Evolutionary conservation across 345 rosid genomes (phyloP).

Genomic region (Syzygium grande): DNA sequence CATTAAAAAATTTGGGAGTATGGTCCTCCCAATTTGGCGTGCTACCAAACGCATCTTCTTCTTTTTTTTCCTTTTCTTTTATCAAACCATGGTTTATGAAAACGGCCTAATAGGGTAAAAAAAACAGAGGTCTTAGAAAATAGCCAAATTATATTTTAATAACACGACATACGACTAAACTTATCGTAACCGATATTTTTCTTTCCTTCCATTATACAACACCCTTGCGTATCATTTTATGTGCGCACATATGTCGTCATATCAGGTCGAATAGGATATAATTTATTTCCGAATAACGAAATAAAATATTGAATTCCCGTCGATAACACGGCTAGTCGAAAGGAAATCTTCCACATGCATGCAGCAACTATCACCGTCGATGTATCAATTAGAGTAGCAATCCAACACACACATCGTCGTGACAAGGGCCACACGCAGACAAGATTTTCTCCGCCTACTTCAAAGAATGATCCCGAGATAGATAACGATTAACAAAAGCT

Average conservation of each 20-base stretch:
- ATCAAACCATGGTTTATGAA: not conserved
- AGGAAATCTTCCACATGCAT: not conserved
- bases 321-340: not conserved
- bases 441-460: not conserved
- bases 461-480: not conserved
- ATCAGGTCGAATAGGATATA: fast-evolving
- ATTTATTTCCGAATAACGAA: not conserved
- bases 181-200: not conserved
- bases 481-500: not conserved
- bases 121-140: not conserved
- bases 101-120: not conserved
- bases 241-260: not conserved
- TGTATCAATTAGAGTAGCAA: not conserved
- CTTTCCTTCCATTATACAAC: not conserved
- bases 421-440: not conserved
- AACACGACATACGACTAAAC: not conserved
- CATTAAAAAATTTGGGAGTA: not conserved
- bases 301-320: not conserved
- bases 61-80: no score
- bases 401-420: not conserved
- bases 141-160: not conserved
- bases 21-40: not conserved
- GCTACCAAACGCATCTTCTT: not conserved
- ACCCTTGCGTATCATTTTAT: not conserved
- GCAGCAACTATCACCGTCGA: not conserved